Evolutionary conservation across 805 yeast genomes (phyloP).

Genomic region (Kurtzmaniella cleridarum): DNA sequence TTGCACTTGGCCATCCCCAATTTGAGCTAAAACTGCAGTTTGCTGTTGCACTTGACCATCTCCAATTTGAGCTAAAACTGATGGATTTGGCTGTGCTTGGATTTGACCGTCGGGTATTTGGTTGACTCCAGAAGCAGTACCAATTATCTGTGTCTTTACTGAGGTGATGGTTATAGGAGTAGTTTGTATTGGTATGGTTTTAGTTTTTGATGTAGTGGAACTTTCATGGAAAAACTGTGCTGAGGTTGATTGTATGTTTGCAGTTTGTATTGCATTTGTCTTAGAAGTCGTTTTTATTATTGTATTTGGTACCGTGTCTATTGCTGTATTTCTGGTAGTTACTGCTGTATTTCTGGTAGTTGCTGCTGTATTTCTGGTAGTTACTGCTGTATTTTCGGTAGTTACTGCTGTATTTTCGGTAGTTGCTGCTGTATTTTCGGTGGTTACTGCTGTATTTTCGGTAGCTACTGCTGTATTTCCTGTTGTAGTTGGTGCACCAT

Average conservation of each 20-base stretch:
- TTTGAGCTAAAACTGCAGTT: slow-evolving; percentile 23
- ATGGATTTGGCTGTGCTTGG: slow-evolving; percentile 19
- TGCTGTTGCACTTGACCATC: slow-evolving; percentile 43
- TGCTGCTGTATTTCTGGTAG: too few relatives aligned
- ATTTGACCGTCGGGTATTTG: slow-evolving; percentile 30
- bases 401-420: background rate
- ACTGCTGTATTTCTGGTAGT: background rate
- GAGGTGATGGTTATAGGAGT: too few relatives aligned
- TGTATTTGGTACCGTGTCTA: background rate
- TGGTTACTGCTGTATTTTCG: background rate
- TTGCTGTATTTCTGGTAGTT: background rate
- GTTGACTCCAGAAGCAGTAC: slow-evolving; percentile 17
- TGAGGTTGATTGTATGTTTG: too few relatives aligned
- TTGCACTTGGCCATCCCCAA: slow-evolving; percentile 28
- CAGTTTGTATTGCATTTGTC: too few relatives aligned
- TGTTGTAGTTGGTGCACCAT: background rate
- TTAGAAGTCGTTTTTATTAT: background rate
- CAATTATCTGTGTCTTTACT: too few relatives aligned
- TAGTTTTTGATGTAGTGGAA: too few relatives aligned
- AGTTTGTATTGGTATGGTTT: too few relatives aligned
- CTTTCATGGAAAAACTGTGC: too few relatives aligned
- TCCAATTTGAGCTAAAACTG: slow-evolving; percentile 36
- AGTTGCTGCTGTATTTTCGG: background rate
- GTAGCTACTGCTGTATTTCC: background rate
- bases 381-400: too few relatives aligned